phyloP scores from a whole-genome alignment of 148 eudicot genomes.

The Chenopodium suecicum region DNA sequence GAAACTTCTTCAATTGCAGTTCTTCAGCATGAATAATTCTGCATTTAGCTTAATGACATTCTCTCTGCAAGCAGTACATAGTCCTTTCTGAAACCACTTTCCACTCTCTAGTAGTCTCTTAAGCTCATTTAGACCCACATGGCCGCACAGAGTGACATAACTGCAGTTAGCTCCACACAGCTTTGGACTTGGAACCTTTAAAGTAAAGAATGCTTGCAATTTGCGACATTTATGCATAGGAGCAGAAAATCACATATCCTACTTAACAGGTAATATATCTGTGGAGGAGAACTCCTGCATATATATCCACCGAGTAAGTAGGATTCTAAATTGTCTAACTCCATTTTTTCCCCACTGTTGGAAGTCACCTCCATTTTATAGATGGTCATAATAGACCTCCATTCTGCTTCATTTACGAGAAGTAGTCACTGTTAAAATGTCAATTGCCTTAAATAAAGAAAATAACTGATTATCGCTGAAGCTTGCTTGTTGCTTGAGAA shows the following conservation, averaged over 20 bases:
- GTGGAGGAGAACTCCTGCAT: not conserved
- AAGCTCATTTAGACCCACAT: too few relatives aligned
- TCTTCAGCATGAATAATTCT: not conserved
- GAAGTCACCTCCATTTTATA: not conserved
- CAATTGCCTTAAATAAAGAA: too few relatives aligned
- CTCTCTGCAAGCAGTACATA: not conserved
- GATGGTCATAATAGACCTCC: too few relatives aligned
- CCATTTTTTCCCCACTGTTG: not conserved
- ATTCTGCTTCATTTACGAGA: too few relatives aligned
- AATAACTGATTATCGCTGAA: too few relatives aligned
- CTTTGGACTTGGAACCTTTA: not conserved
- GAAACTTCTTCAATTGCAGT: not conserved
- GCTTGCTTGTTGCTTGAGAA: too few relatives aligned
- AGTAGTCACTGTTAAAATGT: too few relatives aligned
- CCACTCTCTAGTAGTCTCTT: not conserved
- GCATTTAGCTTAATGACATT: not conserved
- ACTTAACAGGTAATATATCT: too few relatives aligned
- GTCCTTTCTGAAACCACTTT: not conserved
- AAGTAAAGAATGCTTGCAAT: not conserved
- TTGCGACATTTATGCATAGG: not conserved
- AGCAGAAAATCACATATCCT: not conserved
- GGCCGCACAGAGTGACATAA: not conserved
- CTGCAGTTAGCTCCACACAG: not conserved
- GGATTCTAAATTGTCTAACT: not conserved
- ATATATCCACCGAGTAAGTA: not conserved